Percentiles rank a stretch among this genome's conserved stretches.
phyloP scores from a whole-genome alignment of 371 early-diverging fungal species.

The Funneliformis caledonium region DNA sequence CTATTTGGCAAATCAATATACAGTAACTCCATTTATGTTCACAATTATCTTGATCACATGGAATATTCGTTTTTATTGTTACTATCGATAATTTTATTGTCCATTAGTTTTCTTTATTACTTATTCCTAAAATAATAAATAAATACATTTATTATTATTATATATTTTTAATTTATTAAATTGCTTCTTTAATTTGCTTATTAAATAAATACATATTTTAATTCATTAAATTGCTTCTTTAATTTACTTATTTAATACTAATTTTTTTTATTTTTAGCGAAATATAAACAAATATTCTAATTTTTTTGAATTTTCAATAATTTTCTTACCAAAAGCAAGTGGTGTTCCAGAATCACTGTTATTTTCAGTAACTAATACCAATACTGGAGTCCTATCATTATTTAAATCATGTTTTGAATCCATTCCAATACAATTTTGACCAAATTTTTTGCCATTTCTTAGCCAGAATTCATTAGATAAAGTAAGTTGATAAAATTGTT shows the following conservation, averaged over 20 bases:
- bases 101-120: conserved; percentile 5
- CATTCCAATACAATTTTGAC: not conserved
- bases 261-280: too few relatives aligned
- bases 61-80: not conserved
- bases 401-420: conserved; percentile 29
- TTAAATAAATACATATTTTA: too few relatives aligned
- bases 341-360: not conserved
- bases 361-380: conserved; percentile 5
- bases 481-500: conserved; percentile 22
- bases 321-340: conserved; percentile 13
- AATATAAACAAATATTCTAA: not conserved
- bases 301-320: not conserved
- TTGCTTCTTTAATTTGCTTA: too few relatives aligned
- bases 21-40: conserved; percentile 3
- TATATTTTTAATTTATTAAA: not conserved
- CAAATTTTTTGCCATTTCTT: not conserved
- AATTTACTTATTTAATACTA: too few relatives aligned
- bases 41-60: not conserved
- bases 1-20: not conserved
- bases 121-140: not conserved
- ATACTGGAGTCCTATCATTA: conserved; percentile 20
- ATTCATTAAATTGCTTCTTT: too few relatives aligned
- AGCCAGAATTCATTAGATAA: conserved; percentile 28
- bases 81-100: not conserved
- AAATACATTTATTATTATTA: conserved; percentile 2